Conservation (phyloP, 164 flowering plant genomes). For the Vitis rupestris region DNA sequence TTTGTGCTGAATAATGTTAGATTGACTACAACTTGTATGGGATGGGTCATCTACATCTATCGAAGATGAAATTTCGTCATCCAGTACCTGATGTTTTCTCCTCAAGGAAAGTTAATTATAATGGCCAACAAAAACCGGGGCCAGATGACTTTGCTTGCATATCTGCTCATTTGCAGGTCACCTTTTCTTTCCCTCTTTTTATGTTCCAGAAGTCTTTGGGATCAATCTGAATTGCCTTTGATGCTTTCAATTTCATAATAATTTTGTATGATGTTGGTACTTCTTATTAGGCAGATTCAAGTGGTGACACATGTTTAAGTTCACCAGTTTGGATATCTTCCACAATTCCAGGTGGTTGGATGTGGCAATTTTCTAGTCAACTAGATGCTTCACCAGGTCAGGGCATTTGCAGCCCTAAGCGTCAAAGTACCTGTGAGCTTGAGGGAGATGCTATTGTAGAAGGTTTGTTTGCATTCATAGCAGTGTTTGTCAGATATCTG, state of each 20-base stretch:
- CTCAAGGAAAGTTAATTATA: slow-evolving; percentile 20
- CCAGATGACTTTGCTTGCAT: slow-evolving; percentile 16
- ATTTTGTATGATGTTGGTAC: slow-evolving; percentile 12
- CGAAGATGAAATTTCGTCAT: slow-evolving; percentile 79
- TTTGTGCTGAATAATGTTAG: slow-evolving; percentile 27
- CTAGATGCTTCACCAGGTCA: slow-evolving; percentile 30
- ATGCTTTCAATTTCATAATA: slow-evolving; percentile 1
- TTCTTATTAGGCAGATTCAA: slow-evolving; percentile 63
- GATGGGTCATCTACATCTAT: slow-evolving; percentile 88
- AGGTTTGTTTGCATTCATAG: slow-evolving; percentile 43
- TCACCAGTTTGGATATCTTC: slow-evolving; percentile 72
- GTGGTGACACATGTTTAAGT: slow-evolving; percentile 20
- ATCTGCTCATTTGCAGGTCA: slow-evolving; percentile 47
- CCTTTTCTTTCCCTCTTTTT: slow-evolving; percentile 4
- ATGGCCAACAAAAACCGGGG: slow-evolving; percentile 13
- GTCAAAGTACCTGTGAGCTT: slow-evolving; percentile 82
- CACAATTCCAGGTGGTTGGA: slow-evolving; percentile 73
- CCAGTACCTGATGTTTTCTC: slow-evolving; percentile 58
- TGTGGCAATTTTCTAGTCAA: slow-evolving; percentile 50
- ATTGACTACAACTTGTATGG: slow-evolving; percentile 92
- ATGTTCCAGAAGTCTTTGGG: background rate
- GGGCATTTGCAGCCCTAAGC: slow-evolving; percentile 29
- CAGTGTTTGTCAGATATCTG: background rate
- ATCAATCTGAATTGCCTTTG: background rate
- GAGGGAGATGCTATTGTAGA: slow-evolving; percentile 88